Conservation (phyloP, 441 rosid species). For the Gossypium davidsonii region DNA sequence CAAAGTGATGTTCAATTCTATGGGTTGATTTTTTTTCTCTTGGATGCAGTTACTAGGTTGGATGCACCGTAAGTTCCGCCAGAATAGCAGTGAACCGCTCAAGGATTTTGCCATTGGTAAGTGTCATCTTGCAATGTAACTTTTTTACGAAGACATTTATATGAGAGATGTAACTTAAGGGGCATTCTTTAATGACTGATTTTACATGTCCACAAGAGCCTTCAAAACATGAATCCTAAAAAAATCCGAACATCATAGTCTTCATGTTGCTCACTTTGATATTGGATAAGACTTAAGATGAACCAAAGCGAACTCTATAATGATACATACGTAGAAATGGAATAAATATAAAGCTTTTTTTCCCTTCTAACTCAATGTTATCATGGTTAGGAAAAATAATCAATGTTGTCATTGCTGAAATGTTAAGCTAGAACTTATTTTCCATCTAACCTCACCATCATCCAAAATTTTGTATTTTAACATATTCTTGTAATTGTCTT, state of each 20-base stretch:
- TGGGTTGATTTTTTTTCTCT: constrained; percentile 6
- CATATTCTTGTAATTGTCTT: constrained; percentile 45
- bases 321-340: neutral
- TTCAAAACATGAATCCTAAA: neutral
- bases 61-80: constrained; percentile 84
- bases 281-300: neutral
- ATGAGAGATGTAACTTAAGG: neutral
- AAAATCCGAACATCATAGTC: neutral
- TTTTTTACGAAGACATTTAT: neutral
- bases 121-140: constrained; percentile 12
- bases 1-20: neutral
- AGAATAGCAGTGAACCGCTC: constrained; percentile 46
- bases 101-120: constrained; percentile 63
- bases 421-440: constrained; percentile 1
- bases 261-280: neutral
- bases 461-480: constrained; percentile 7
- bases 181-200: neutral
- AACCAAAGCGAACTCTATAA: neutral
- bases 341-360: neutral
- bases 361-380: neutral
- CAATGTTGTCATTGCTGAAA: neutral
- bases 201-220: neutral
- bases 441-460: constrained; percentile 6
- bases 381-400: neutral
- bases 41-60: constrained; percentile 68